A percentile compares a stretch with the other conserved stretches of the same genome.
Evolutionary conservation across 345 rosid genomes (phyloP).

Genomic region (Triadica sebifera): DNA sequence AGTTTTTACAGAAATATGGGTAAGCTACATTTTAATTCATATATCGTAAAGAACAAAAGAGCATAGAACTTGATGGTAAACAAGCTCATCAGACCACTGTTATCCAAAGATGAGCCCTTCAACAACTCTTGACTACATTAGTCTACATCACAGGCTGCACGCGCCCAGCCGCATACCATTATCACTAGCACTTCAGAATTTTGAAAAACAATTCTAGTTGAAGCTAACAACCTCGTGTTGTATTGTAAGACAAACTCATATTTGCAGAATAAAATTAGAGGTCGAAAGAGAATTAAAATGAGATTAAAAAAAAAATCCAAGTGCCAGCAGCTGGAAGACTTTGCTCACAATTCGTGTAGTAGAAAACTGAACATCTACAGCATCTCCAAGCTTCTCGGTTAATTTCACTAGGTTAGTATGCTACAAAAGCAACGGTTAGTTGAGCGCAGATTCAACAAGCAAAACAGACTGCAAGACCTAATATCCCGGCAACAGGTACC

Average conservation of each 20-base stretch:
- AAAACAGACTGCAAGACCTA: not conserved
- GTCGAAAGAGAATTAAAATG: not conserved
- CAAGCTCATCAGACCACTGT: not conserved
- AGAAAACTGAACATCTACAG: conserved; percentile 5
- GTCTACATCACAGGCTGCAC: conserved; percentile 9
- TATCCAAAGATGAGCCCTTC: not conserved
- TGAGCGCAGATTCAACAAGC: not conserved
- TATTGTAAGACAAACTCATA: not conserved
- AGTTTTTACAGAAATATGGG: not conserved
- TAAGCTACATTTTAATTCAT: conserved; percentile 13
- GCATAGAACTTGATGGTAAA: not conserved
- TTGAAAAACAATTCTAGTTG: not conserved
- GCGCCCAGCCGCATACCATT: not conserved
- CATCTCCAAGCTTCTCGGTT: conserved; percentile 10
- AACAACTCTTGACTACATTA: not conserved
- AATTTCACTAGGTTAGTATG: not conserved
- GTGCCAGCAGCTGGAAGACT: not conserved
- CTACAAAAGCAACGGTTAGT: not conserved
- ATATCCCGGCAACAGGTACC: not conserved
- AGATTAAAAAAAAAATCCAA: not conserved
- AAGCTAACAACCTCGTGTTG: not conserved
- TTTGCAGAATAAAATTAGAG: not conserved
- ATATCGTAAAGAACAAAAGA: not conserved
- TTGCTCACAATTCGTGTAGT: conserved; percentile 2
- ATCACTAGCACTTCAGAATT: not conserved